Evolutionary conservation across 805 yeast species (phyloP), one percentile per base, ranked within the genome.

Genomic region (Lachancea lanzarotensis): DNA sequence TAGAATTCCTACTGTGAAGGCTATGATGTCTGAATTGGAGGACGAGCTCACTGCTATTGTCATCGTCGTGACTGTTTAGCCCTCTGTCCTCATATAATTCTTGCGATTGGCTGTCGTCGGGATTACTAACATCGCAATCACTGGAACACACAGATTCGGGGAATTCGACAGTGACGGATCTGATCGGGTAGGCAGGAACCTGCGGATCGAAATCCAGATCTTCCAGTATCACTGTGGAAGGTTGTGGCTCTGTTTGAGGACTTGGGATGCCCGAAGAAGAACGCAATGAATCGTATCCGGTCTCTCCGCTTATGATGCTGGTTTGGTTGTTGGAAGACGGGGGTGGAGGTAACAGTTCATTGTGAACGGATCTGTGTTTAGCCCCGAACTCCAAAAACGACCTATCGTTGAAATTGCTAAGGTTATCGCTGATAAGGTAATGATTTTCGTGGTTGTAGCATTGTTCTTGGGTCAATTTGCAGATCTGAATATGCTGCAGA

Each of bases 391-490:
- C 55, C 32, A 61, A 45, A 48, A 62, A 60, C 13, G 51, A 46
- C 22, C 57, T 53, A 40, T 60, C 60, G 33, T 54, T 52, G 40
- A 63, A 62, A 37, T 60, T 62, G 42, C 62, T 56, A 18, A 53
- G 35, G 4, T 47, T 53, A 46, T 65, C 67, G 15, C 54, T 54
- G 33, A 64, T 48, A 12, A 64, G 37, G 36, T 64, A 63, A 48
- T 63, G 66, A 22, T 57, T 56, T 45, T 65, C 68, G 35, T 62
- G 62, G 47, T 60, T 57, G 40, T 60, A 61, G 17, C 47, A 46
- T 52, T 63, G 50, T 47, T 60, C 52, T 6, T 51, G 45, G 3
- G 61, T 59, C 27, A 65, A 47, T 47, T 63, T 63, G 16, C 51
- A 49, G n/a, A 65, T 60, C 35, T 55, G 51, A 29, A 63, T 59